Base-by-base conservation (phyloP, 2,329 filamentous ascomycete genomes). In the Daldinia sp. region DNA sequence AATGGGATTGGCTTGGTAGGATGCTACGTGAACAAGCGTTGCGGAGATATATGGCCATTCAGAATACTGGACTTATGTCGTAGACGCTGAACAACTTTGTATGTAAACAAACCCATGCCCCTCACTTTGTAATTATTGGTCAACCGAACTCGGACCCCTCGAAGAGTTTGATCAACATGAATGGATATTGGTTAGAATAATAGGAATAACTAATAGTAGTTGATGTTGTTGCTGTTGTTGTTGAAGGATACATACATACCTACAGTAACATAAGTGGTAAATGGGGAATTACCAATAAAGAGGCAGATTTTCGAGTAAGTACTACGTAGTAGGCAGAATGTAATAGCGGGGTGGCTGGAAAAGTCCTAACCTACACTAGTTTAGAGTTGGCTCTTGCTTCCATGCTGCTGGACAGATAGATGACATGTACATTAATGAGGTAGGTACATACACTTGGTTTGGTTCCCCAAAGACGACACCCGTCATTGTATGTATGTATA, bases 31-130 rank as follows among this genome's bases (percentile, higher is more conserved):
- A 62, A 54, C 60, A 53, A 43, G 55, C 57, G 39, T 58, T 49
- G 30, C 57, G 63, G 59, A 37, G 48, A 65, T 63, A 67, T 64
- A 67, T 59, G 32, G 41, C 64, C 63, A 65, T 59, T 67, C 51
- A 68, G 49, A 57, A 17, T 45, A 39, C 57, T 19, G 53, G 35
- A 54, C 60, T 45, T 58, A 59, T 54, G 65, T 66, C 66, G 63
- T 61, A 71, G 55, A 69, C 56, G 68, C 68, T 71, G 49, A 61
- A 58, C 39, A 61, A 34, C 13, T 67, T 68, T n/a, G n/a, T n/a
- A n/a, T n/a, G 69, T 73, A 72, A 72, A 72, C 70, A 73, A 71
- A 54, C 53, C 64, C 55, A 62, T 48, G 67, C 51, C 45, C 53
- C 52, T 55, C 13, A 23, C 4, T 54, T 35, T 64, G 39, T n/a